These are phyloP conservation scores for Butyriboletus appendiculatus DNA, from an alignment of 1,284 basidiomycete genomes.

Conservation along the genomic window DNA sequence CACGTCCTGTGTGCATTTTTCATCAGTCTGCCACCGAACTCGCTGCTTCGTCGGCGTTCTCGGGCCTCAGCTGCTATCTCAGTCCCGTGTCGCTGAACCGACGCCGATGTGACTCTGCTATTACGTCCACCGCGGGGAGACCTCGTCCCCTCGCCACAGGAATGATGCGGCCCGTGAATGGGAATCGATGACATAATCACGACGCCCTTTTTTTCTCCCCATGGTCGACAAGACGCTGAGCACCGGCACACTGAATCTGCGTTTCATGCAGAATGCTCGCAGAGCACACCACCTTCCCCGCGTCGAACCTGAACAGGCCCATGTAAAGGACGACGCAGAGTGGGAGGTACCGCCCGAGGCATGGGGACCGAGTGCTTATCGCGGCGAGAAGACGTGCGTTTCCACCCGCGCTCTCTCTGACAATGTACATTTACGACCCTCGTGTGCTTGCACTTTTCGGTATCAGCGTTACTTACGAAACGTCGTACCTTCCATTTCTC, in stretches of 20 bases:
- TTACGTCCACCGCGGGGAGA: conserved; percentile 9
- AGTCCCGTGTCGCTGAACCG: conserved; percentile 8
- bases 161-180: conserved; percentile 14
- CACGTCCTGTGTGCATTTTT: conserved; percentile 16
- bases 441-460: conserved; percentile 23
- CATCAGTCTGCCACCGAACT: conserved; percentile 18
- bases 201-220: too few species aligned
- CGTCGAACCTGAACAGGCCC: conserved; percentile 53
- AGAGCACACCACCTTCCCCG: conserved; percentile 53
- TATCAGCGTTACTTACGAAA: conserved; percentile 51
- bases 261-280: conserved; percentile 77
- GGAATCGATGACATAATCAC: conserved; percentile 27
- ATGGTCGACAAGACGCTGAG: conserved; percentile 64
- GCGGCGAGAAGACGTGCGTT: conserved; percentile 29
- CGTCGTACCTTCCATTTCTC: conserved; percentile 72
- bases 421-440: conserved; percentile 19
- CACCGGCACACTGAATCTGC: conserved; percentile 64
- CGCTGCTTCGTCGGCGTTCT: conserved; percentile 9
- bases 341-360: conserved; percentile 67
- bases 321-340: conserved; percentile 65
- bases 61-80: conserved; percentile 2
- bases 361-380: conserved; percentile 48
- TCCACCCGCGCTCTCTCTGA: conserved; percentile 3
- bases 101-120: too few species aligned
- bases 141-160: conserved; percentile 14